phyloP scores from a whole-genome alignment of 2,329 filamentous ascomycete genomes.

The Sclerotiophoma versabilis region DNA sequence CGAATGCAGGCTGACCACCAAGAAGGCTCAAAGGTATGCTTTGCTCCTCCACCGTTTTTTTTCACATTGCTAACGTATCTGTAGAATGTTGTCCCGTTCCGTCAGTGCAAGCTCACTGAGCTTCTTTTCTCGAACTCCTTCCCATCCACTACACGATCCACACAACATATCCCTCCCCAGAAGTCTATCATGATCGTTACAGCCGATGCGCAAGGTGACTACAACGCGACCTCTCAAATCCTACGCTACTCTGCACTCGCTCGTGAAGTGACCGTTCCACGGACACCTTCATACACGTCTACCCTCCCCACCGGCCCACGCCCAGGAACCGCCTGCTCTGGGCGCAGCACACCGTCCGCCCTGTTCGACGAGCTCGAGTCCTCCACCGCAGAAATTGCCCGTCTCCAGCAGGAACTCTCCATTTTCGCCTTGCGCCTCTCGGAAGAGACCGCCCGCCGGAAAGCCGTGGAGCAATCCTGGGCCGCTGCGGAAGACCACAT shows the following conservation, averaged over 20 bases:
- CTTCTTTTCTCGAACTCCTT: slow-evolving; percentile 61
- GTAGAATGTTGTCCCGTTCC: slow-evolving; percentile 73
- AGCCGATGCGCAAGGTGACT: slow-evolving; percentile 90
- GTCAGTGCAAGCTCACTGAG: slow-evolving; percentile 62
- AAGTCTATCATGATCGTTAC: slow-evolving; percentile 96
- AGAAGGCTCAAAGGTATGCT: slow-evolving; percentile 72
- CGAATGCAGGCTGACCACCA: slow-evolving; percentile 89
- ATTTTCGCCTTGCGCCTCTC: slow-evolving; percentile 73
- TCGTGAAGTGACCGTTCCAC: slow-evolving; percentile 88
- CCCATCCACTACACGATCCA: slow-evolving; percentile 54
- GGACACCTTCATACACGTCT: slow-evolving; percentile 81
- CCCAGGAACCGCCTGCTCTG: slow-evolving; percentile 46
- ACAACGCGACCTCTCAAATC: slow-evolving; percentile 96
- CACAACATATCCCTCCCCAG: slow-evolving; percentile 66
- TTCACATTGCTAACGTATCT: slow-evolving; percentile 22
- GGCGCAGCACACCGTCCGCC: slow-evolving; percentile 56
- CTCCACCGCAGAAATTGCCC: slow-evolving; percentile 79
- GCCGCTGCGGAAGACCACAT: slow-evolving; percentile 68
- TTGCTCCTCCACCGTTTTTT: background rate
- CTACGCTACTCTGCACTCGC: slow-evolving; percentile 92
- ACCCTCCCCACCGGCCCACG: slow-evolving; percentile 56
- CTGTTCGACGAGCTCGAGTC: slow-evolving; percentile 75
- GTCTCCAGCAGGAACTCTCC: slow-evolving; percentile 80
- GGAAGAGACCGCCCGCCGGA: slow-evolving; percentile 72
- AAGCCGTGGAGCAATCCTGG: slow-evolving; percentile 76